Evolutionary conservation across 2,329 filamentous ascomycete species (phyloP).

Genomic region (Aspergillus melleus): DNA sequence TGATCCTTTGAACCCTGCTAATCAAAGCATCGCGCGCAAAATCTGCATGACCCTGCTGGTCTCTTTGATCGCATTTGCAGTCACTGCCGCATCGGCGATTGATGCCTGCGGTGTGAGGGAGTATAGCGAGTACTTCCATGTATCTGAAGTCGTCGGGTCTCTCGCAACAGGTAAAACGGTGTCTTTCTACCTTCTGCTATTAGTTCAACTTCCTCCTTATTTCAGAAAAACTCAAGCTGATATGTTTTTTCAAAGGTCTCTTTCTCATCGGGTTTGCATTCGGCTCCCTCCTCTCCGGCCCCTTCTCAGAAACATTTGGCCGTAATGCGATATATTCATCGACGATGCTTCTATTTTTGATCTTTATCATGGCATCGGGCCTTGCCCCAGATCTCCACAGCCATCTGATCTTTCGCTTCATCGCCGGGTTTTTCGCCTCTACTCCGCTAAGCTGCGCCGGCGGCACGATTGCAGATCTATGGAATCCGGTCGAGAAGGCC

Average conservation of each 20-base stretch:
- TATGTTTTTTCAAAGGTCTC: background rate
- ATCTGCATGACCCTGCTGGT: conserved; percentile 45
- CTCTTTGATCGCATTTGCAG: conserved; percentile 51
- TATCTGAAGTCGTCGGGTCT: conserved; percentile 52
- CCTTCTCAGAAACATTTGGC: conserved; percentile 50
- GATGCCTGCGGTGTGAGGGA: conserved; percentile 51
- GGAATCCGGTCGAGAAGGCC: conserved; percentile 47
- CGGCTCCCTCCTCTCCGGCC: conserved; percentile 51
- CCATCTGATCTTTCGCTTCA: conserved; percentile 51
- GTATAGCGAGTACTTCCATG: conserved; percentile 48
- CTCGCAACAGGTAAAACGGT: conserved; percentile 45
- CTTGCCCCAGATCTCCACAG: conserved; percentile 50
- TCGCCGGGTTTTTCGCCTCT: conserved; percentile 50
- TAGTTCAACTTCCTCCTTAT: background rate
- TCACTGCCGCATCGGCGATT: conserved; percentile 54
- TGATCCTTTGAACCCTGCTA: conserved; percentile 41
- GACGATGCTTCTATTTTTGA: conserved; percentile 47
- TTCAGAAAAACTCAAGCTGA: background rate
- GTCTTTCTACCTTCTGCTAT: background rate
- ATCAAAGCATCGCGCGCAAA: conserved; percentile 33
- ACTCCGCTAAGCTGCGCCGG: conserved; percentile 48
- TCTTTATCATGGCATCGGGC: conserved; percentile 51
- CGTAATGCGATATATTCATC: conserved; percentile 52
- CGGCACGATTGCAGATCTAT: conserved; percentile 49
- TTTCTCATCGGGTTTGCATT: conserved; percentile 48